Percentiles rank a stretch among this genome's conserved stretches.
Evolutionary conservation across 345 rosid genomes (phyloP).

Genomic region (Geranium rotundifolium): DNA sequence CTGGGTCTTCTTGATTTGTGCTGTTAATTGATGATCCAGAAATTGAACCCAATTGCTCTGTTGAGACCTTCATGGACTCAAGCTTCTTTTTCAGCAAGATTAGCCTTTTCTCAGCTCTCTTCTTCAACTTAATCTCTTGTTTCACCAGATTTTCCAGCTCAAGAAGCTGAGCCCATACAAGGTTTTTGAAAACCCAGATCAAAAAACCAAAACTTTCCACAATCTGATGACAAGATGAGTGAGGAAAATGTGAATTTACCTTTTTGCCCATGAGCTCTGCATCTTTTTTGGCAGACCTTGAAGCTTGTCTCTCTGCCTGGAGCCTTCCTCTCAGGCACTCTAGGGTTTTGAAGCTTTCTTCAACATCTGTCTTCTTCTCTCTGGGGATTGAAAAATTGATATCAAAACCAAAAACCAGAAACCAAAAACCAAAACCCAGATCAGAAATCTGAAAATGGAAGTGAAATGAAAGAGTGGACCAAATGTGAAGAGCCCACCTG

Average conservation of each 20-base stretch:
- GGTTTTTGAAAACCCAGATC: not conserved
- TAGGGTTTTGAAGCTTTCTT: constrained; percentile 36
- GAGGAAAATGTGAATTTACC: constrained; percentile 23
- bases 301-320: constrained; percentile 80
- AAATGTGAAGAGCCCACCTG: not conserved
- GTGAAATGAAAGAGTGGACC: not conserved
- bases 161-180: constrained; percentile 29
- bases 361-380: constrained; percentile 31
- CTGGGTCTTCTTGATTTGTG: constrained; percentile 17
- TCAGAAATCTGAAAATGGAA: constrained; percentile 10
- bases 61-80: constrained; percentile 24
- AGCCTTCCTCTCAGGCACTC: constrained; percentile 81
- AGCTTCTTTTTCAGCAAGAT: constrained; percentile 50
- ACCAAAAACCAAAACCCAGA: constrained; percentile 13
- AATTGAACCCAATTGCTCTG: constrained; percentile 33
- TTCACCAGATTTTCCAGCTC: constrained; percentile 50
- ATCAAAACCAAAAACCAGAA: too few relatives aligned
- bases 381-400: constrained; percentile 18
- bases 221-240: not conserved
- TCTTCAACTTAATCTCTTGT: constrained; percentile 56
- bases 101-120: constrained; percentile 62
- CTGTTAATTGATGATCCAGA: constrained; percentile 26
- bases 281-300: constrained; percentile 59
- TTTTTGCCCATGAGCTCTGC: constrained; percentile 43
- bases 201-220: not conserved